Base-by-base conservation (phyloP, 2,329 filamentous ascomycete species). In the Beauveria caledonica region DNA sequence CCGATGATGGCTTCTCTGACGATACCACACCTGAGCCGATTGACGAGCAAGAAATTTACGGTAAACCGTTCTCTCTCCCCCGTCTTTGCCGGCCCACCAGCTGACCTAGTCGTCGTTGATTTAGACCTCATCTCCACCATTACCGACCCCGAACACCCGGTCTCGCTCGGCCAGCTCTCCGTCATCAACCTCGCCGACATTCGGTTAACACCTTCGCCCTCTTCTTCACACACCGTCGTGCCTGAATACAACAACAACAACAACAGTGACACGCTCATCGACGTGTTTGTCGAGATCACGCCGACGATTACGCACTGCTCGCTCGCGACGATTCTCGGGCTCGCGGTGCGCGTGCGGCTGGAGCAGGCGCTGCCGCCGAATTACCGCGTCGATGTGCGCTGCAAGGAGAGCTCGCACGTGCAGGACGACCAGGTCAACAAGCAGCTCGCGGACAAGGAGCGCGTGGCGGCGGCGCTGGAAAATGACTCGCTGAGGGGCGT, bases 181-280 rank as follows among this genome's bases (percentile, higher is more conserved):
- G 94, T 99, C 57, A 92, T 99, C 66, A 97, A 95, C 66, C 85
- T 99, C n/a, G 87, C 89, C 36, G 94, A 99, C 74, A 97, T 99
- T 68, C 81, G 85, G 68, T 90, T 99, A 66, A 78, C 75, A 10
- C 75, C 76, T 9, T 69, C 73, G n/a, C 74, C 68, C 0, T 62
- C 69, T 40, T 71, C 72, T 9, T 66, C 71, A 23, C 46, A 56
- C 39, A 15, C 81, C 76, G 29, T 76, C 77, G 33, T 6, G 2
- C 5, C 33, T 1, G 33, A 36, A 11, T 13, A 36, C 33, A 36
- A 36, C 11, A 5, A 33, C 29, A 33, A 33, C 60, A 74, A 78
- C 17, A 36, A 15, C 36, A 7, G 10, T 11, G 76, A 78, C 76
- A 85, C 70, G 70, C 83, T 82, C 77, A 92, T 78, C 76, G 87